These are phyloP conservation scores for Calonectria crousiana DNA, from an alignment of 2,329 filamentous ascomycete genomes.

Conservation along the genomic window DNA sequence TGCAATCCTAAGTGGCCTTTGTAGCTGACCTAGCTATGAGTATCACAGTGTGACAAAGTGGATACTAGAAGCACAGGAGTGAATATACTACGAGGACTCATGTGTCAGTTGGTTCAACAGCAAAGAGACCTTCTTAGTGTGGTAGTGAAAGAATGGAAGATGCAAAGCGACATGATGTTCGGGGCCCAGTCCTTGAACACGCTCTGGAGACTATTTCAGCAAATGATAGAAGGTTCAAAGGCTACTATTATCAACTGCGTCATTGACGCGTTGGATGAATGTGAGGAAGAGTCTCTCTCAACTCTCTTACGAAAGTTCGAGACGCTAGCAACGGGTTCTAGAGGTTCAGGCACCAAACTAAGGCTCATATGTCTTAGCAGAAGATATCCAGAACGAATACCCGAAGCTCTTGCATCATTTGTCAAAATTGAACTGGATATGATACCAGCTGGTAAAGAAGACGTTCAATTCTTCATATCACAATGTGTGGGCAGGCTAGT, in stretches of 20 bases:
- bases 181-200: not conserved
- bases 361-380: not conserved
- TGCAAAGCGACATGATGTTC: rapidly evolving
- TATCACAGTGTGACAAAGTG: no score
- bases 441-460: not conserved
- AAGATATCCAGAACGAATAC: constrained; percentile 10
- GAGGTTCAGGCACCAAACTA: not conserved
- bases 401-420: not conserved
- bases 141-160: not conserved
- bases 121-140: rapidly evolving
- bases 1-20: no score
- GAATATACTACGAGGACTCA: constrained; percentile 6
- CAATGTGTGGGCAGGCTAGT: not conserved
- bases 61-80: constrained; percentile 14
- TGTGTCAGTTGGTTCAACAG: not conserved
- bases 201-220: not conserved
- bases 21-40: no score
- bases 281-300: not conserved
- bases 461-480: not conserved
- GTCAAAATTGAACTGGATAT: not conserved
- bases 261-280: constrained; percentile 20
- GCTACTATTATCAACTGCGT: not conserved
- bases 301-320: not conserved
- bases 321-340: not conserved
- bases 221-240: rapidly evolving